Conservation (phyloP, 768 basidiomycete species). For the Mycena rebaudengoi region DNA sequence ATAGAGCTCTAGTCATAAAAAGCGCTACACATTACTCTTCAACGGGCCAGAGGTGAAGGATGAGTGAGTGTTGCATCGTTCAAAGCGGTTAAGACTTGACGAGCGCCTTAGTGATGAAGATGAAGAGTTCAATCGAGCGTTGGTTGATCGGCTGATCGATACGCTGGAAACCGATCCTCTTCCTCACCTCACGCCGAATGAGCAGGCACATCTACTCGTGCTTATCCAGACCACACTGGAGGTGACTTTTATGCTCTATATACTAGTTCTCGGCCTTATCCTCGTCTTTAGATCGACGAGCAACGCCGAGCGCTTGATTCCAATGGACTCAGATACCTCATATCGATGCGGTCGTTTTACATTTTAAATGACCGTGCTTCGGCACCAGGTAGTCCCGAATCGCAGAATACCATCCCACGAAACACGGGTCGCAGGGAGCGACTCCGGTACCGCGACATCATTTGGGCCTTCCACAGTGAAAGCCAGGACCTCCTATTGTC, state of each 20-base stretch:
- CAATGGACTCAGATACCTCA: constrained; percentile 92
- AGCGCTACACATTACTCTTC: constrained; percentile 65
- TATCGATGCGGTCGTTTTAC: constrained; percentile 92
- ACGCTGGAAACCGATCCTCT: constrained; percentile 69
- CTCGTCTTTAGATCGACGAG: constrained; percentile 74
- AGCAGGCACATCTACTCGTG: constrained; percentile 84
- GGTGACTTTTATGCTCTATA: constrained; percentile 47
- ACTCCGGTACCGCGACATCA: constrained; percentile 92
- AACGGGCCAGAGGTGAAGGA: constrained; percentile 49
- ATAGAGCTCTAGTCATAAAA: constrained; percentile 35
- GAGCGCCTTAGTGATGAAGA: constrained; percentile 44
- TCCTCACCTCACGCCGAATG: constrained; percentile 78
- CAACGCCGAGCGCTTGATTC: constrained; percentile 91
- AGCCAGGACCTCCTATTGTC: constrained; percentile 85
- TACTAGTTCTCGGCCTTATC: background rate
- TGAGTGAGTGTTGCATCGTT: constrained; percentile 48
- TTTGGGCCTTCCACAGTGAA: constrained; percentile 98
- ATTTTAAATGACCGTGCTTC: constrained; percentile 79
- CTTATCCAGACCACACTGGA: constrained; percentile 89
- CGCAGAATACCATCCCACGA: constrained; percentile 49
- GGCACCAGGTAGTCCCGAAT: constrained; percentile 54
- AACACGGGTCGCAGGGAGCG: constrained; percentile 72
- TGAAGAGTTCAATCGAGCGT: constrained; percentile 64
- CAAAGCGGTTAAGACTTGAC: background rate
- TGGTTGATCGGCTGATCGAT: constrained; percentile 69